A percentile compares a stretch with the other conserved stretches of the same genome.
Conservation (phyloP, 2,329 filamentous ascomycete species). For the Epichloe festucae region DNA sequence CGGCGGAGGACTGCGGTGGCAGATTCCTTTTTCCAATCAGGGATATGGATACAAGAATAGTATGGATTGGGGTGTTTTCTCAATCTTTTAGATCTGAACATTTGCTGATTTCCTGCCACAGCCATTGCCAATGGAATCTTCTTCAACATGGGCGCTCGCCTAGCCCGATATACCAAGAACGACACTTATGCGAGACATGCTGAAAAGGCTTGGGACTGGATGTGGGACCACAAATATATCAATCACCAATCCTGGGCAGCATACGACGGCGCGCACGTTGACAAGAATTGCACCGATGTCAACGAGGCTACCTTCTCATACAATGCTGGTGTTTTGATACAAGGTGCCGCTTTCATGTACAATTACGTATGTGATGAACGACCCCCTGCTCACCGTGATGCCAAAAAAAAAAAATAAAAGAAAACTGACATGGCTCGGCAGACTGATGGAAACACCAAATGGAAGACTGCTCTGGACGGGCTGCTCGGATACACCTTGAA, state of each 20-base stretch:
- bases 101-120: constrained; percentile 9
- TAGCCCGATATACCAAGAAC: constrained; percentile 59
- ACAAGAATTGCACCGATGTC: constrained; percentile 45
- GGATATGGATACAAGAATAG: constrained; percentile 68
- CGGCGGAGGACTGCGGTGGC: constrained; percentile 61
- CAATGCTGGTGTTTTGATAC: constrained; percentile 47
- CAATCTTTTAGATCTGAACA: no score
- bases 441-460: constrained; percentile 39
- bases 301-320: constrained; percentile 55
- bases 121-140: constrained; percentile 50
- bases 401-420: not conserved
- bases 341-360: constrained; percentile 56
- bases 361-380: constrained; percentile 35
- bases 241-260: constrained; percentile 46
- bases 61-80: constrained; percentile 14
- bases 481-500: constrained; percentile 37
- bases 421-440: constrained; percentile 13
- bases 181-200: constrained; percentile 51
- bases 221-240: constrained; percentile 40
- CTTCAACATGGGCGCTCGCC: constrained; percentile 53
- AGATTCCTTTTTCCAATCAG: constrained; percentile 60
- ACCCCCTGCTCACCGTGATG: no score
- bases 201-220: constrained; percentile 50
- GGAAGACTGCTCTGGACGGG: constrained; percentile 42
- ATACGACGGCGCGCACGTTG: constrained; percentile 49